Evolutionary conservation across 345 rosid genomes (phyloP), one percentile per base, ranked within the genome.

Genomic region (Lepidium africanum): DNA sequence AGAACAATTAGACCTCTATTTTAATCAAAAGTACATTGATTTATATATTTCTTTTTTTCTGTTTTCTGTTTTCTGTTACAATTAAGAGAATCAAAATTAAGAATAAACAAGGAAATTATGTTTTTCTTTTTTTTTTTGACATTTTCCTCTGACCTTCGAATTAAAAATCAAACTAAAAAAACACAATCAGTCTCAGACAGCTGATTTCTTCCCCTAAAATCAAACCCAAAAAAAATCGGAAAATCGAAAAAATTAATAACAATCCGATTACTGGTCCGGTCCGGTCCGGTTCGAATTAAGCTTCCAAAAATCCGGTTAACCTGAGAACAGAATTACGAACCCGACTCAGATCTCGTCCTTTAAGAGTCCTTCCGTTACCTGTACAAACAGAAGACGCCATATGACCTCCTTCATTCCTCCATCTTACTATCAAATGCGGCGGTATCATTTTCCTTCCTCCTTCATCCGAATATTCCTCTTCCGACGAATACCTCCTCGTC

Each of bases 221-320:
- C 16, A n/a, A 48, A 19, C 12, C 12, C 10, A 9, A 23, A 53
- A 39, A 52, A 67, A 60, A 10, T 7, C 5, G 67, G 66, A 65
- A 65, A 33, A 55, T 11, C 9, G 19, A 36, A 2, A 16, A 56
- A 45, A 19, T 32, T 32, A 27, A 42, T 38, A 15, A 67, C 47
- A 67, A 65, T 38, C 19, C 6, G 13, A 10, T 6, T 5, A 30
- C 7, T 30, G 33, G 33, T 30, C 4, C 33, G 7, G 52, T 9
- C 52, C 59, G 59, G 64, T 37, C 32, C 19, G 59, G 65, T 32
- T 32, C 13, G 39, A n/a, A 39, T 25, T 69, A 87, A 5, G 94
- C 64, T 70, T 92, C 98, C 76, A 90, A 76, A 77, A 90, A 90
- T 1, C 97, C 98, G 25, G 98, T 93, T 87, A 88, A 72, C 64